Base-by-base conservation (phyloP, 257 asterid species). In the Solanum clarkiae region DNA sequence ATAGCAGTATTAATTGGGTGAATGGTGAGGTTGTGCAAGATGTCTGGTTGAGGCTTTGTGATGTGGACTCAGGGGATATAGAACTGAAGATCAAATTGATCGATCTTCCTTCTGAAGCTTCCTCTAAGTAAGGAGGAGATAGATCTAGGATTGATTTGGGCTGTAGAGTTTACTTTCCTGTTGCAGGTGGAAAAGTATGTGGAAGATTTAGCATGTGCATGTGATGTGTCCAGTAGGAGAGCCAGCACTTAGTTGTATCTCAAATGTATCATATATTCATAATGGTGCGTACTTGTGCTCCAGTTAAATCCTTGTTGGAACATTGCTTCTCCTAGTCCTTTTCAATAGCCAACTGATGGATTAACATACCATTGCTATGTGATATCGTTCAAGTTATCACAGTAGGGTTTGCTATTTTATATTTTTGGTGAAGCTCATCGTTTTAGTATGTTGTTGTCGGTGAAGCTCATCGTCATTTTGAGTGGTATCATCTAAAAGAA, bases 41-140 rank as follows among this genome's bases (percentile, higher is more conserved):
- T 71, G 91, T 91, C 83, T 88, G 89, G 88, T 84, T 91, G 90
- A 88, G 90, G 88, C 93, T 91, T 49, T 59, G 89, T 51, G 92
- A 86, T 15, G 93, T 88, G 83, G 90, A 91, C 77, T 89, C 93
- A 0, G 93, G 93, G 22, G 91, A 89, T 60, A 86, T 87, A 32
- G 88, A 91, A 72, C 75, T 91, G 85, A 91, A 87, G 86, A 81
- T 91, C 81, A 89, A 84, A 85, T 53, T 91, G 72, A 84, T 81
- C 49, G 85, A 85, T 16, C 88, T 87, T 81, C 90, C 56, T 47
- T 12, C 90, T 20, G 85, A 66, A 26, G 86, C 86, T 84, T 79
- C 90, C 54, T 54, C 87, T 18, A 89, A 54, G 71, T 85, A 87
- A 82, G 45, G 72, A 12, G 45, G 65, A 51, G 15, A 49, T 49